A percentile compares a stretch with the other conserved stretches of the same genome.
These are phyloP conservation scores for Fraxinus dipetala DNA, from an alignment of 305 asterid genomes.

Conservation along the genomic window DNA sequence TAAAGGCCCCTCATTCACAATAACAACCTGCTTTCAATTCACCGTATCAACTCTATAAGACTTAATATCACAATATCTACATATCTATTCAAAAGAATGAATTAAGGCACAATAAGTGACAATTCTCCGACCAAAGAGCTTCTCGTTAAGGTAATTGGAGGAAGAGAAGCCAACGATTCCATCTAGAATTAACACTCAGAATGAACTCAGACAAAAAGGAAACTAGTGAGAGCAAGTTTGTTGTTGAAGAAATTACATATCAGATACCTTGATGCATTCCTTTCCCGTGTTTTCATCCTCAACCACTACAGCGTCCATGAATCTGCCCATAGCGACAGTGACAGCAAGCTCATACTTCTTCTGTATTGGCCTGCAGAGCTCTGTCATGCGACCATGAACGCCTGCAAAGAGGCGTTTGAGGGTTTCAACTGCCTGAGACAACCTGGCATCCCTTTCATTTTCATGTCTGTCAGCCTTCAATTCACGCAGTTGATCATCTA, in stretches of 20 bases:
- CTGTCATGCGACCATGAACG: slow-evolving; percentile 99
- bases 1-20: neutral
- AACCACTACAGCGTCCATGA: slow-evolving; percentile 99
- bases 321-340: slow-evolving; percentile 99
- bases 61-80: neutral
- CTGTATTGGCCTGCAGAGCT: slow-evolving; percentile 94
- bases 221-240: neutral
- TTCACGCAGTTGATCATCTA: slow-evolving; percentile 85
- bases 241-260: neutral
- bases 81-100: neutral
- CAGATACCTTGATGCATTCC: slow-evolving; percentile 89
- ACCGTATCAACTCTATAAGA: neutral
- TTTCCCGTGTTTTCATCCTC: slow-evolving; percentile 94
- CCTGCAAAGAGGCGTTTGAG: slow-evolving; percentile 95
- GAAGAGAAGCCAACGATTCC: neutral
- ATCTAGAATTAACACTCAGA: slow-evolving; percentile 13
- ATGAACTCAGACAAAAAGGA: slow-evolving; percentile 16
- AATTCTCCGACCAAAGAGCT: neutral
- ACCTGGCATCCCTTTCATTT: slow-evolving; percentile 86
- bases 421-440: slow-evolving; percentile 86
- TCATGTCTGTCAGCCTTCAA: slow-evolving; percentile 94
- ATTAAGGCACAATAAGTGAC: neutral
- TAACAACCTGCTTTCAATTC: neutral
- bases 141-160: neutral
- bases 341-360: slow-evolving; percentile 94